A percentile compares a stretch with the other conserved stretches of the same genome.
Conservation (phyloP, 768 basidiomycete genomes). For the Russula brevipes region DNA sequence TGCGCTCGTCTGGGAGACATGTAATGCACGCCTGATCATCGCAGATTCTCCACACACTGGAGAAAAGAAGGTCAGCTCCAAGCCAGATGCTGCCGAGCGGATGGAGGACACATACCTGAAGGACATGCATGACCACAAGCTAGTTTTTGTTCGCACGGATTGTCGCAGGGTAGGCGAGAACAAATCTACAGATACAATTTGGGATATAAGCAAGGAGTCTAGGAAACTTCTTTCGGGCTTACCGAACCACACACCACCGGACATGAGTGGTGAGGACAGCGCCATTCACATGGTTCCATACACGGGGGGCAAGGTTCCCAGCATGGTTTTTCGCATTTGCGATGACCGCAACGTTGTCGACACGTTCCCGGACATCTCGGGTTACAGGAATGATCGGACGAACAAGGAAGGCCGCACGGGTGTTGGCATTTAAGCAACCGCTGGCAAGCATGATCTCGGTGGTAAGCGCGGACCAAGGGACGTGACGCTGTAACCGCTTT, state of each 20-base stretch:
- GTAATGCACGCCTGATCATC: slow-evolving; percentile 30
- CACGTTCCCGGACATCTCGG: slow-evolving; percentile 28
- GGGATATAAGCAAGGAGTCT: background rate
- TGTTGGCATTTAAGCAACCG: slow-evolving; percentile 33
- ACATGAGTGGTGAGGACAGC: slow-evolving; percentile 34
- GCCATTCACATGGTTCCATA: slow-evolving; percentile 35
- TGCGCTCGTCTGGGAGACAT: slow-evolving; percentile 29
- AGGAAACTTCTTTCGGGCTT: slow-evolving; percentile 11
- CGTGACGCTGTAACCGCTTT: background rate
- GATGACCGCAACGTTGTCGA: slow-evolving; percentile 31
- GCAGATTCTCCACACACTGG: slow-evolving; percentile 40
- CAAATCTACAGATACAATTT: slow-evolving; percentile 31
- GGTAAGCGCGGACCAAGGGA: slow-evolving; percentile 21
- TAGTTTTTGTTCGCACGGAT: slow-evolving; percentile 31
- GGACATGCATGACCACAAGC: slow-evolving; percentile 38
- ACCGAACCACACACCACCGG: slow-evolving; percentile 37
- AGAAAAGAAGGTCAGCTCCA: background rate
- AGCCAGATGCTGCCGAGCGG: background rate
- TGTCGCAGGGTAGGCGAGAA: slow-evolving; percentile 36
- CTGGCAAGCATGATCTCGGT: slow-evolving; percentile 32
- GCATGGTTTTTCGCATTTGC: slow-evolving; percentile 31
- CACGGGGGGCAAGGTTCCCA: slow-evolving; percentile 34
- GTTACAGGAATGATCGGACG: slow-evolving; percentile 30
- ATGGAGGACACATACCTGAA: slow-evolving; percentile 29
- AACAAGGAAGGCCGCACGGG: slow-evolving; percentile 31